Evolutionary conservation across 495 filamentous ascomycete species (phyloP), one percentile per base, ranked within the genome.

Genomic region (Penicillium canariense): DNA sequence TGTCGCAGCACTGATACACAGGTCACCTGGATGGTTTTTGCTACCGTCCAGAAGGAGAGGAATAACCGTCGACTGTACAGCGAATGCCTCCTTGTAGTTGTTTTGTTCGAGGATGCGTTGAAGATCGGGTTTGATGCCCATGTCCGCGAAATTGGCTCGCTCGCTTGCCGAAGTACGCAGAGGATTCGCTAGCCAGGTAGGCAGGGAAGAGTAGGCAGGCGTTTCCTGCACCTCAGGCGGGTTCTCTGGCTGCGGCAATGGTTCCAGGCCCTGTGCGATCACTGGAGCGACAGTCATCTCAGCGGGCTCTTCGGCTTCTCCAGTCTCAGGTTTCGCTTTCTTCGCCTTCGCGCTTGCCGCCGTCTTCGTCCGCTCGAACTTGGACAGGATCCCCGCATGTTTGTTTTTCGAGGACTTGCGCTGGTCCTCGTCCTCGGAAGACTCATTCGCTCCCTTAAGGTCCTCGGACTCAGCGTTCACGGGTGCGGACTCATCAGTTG

Each of bases 1-100:
- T 1, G 93, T 97, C 3, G 90, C 83, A 1, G 93, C 93, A 18
- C 90, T 91, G 14, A 97, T 82, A 47, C 94, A 87, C 6, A 97
- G 55, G 71, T 97, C 93, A 2, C 90, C 87, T 2, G 77, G 68
- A 50, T 82, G 78, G 14, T 68, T 73, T 36, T 81, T 67, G 14
- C 69, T 66, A 0, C 80, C 80, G 7, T 87, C 81, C 0, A 93
- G 70, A 3, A 97, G 79, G 26, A 95, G 72, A 5, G 91, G 91
- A 25, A 97, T 80, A 0, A 93, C 81, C 0, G 84, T 82, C 0
- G 89, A 84, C 67, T 97, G 93, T 0, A 97, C 86, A 1, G 92
- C 87, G 62, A 96, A 88, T 1, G 94, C 90, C 36, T 88, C 78
- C 22, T 79, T 78, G 66, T 88, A 89, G 1, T 86, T 83, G 56